Conservation (phyloP, 305 asterid genomes). For the Solanum hybrid region DNA sequence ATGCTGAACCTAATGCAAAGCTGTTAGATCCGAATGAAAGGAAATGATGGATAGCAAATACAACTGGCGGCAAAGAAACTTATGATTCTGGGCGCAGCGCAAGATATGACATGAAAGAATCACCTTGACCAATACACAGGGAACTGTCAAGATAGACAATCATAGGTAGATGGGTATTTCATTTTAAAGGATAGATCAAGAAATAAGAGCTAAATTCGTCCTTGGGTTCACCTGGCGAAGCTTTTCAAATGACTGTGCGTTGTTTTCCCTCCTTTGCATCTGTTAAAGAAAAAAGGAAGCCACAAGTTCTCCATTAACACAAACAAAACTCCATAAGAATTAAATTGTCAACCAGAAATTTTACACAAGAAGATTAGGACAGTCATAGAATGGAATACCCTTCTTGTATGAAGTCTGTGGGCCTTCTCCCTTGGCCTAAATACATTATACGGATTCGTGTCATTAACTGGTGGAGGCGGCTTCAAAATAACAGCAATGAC, state of each 20-base stretch:
- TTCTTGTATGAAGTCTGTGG: slow-evolving; percentile 94
- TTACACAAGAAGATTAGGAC: background rate
- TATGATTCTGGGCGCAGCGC: background rate
- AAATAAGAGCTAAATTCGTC: background rate
- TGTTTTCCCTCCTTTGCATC: slow-evolving; percentile 99
- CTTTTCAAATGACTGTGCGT: slow-evolving; percentile 94
- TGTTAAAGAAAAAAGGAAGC: slow-evolving; percentile 21
- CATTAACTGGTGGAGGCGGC: slow-evolving; percentile 99
- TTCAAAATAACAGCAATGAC: slow-evolving; percentile 29
- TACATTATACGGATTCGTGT: slow-evolving; percentile 95
- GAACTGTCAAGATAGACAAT: background rate
- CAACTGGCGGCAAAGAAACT: background rate
- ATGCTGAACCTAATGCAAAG: background rate
- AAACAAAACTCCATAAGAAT: background rate
- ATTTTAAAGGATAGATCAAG: background rate
- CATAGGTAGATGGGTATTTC: background rate
- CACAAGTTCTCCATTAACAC: slow-evolving; percentile 1
- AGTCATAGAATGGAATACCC: slow-evolving; percentile 46
- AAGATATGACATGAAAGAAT: background rate
- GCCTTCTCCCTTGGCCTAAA: slow-evolving; percentile 99
- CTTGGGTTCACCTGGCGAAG: slow-evolving; percentile 84
- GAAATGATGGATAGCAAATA: background rate
- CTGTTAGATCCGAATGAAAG: background rate
- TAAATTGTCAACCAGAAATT: background rate
- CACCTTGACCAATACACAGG: background rate